Conservation (phyloP, 495 filamentous ascomycete species). For the Diplogelasinospora grovesii region DNA sequence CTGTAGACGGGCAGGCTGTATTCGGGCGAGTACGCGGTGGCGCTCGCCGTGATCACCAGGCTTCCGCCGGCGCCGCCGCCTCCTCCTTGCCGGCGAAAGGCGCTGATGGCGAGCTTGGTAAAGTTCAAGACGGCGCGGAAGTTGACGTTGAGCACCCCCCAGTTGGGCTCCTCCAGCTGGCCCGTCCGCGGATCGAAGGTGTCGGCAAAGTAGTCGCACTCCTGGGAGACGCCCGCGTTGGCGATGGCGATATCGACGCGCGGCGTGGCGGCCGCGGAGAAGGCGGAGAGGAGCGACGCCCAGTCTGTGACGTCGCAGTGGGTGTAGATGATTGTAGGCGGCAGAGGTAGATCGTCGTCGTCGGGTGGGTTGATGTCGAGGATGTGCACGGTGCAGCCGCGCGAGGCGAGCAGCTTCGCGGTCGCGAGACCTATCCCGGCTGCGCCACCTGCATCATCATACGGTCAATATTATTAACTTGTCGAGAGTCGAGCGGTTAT, state of each 20-base stretch:
- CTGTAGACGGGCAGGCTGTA: constrained; percentile 1
- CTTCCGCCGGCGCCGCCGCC: not conserved
- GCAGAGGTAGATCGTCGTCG: not conserved
- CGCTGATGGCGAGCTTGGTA: not conserved
- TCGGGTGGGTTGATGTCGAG: constrained; percentile 1
- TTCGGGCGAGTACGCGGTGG: not conserved
- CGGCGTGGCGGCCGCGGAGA: not conserved
- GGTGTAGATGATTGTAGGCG: not conserved
- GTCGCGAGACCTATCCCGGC: not conserved
- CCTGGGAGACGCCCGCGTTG: constrained; percentile 1
- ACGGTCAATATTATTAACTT: not conserved
- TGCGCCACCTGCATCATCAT: not conserved
- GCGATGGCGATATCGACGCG: not conserved
- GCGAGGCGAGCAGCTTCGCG: not conserved
- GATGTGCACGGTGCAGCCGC: not conserved
- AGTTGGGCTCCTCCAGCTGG: not conserved
- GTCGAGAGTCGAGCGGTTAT: not conserved
- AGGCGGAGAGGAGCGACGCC: not conserved
- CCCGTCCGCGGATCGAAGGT: not conserved
- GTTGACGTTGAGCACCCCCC: not conserved
- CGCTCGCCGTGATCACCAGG: not conserved
- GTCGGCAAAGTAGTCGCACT: constrained; percentile 1
- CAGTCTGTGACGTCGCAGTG: not conserved
- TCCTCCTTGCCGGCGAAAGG: not conserved
- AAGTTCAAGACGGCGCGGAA: not conserved